Evolutionary conservation across 1,284 basidiomycete genomes (phyloP).

Genomic region (Golubevia pallescens): DNA sequence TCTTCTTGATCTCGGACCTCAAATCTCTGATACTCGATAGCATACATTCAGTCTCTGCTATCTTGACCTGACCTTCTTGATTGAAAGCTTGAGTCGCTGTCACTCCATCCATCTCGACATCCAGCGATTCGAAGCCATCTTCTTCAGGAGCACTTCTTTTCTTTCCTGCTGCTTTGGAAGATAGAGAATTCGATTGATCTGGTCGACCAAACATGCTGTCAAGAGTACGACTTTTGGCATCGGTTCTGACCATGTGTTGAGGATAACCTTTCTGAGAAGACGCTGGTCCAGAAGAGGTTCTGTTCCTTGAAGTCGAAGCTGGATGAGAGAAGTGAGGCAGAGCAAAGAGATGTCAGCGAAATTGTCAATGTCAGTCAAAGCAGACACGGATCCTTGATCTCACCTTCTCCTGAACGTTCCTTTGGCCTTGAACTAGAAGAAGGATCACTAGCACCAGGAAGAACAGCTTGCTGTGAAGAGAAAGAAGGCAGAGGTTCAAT

Average conservation of each 20-base stretch:
- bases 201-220: slow-evolving; percentile 28
- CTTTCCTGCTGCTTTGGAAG: not conserved
- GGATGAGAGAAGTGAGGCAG: not conserved
- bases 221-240: slow-evolving; percentile 41
- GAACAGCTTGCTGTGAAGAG: slow-evolving; percentile 19
- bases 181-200: not conserved
- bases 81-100: too few species aligned
- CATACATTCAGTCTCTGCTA: slow-evolving; percentile 79
- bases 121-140: too few species aligned
- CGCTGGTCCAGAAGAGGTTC: not conserved
- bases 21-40: slow-evolving; percentile 80
- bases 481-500: slow-evolving; percentile 6
- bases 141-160: not conserved
- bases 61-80: slow-evolving; percentile 61
- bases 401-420: not conserved
- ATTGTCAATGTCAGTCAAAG: too few species aligned
- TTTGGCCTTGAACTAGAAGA: not conserved
- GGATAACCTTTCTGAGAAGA: slow-evolving; percentile 23
- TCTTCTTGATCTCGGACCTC: slow-evolving; percentile 71
- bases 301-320: not conserved
- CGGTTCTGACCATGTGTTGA: slow-evolving; percentile 52
- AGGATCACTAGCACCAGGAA: slow-evolving; percentile 9
- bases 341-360: too few species aligned
- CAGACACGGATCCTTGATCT: not conserved
- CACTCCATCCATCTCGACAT: too few species aligned